Conservation (phyloP, 176 grass and related monocot species). For the Elymus sibiricus region DNA sequence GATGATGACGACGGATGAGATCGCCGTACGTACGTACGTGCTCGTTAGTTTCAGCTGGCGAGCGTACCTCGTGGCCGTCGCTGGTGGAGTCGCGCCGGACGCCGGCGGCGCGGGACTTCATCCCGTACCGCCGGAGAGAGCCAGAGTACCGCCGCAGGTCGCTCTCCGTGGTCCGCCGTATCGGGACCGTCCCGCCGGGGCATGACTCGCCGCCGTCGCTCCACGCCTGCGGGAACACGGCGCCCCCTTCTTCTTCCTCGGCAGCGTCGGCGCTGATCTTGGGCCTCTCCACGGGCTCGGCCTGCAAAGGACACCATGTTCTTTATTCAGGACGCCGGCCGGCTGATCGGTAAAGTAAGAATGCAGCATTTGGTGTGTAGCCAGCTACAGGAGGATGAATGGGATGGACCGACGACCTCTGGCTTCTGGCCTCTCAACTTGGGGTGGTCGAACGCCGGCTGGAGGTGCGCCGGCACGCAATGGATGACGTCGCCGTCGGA, state of each 20-base stretch:
- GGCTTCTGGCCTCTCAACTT: slow-evolving; percentile 49
- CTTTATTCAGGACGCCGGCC: not conserved
- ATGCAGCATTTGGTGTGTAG: not conserved
- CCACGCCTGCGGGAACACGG: slow-evolving; percentile 58
- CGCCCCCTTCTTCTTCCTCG: not conserved
- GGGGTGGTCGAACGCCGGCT: slow-evolving; percentile 78
- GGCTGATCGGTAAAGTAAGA: not conserved
- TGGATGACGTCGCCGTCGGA: slow-evolving; percentile 76
- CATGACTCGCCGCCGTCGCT: slow-evolving; percentile 49
- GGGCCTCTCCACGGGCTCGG: slow-evolving; percentile 47
- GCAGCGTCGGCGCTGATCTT: not conserved
- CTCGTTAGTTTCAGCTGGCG: not conserved
- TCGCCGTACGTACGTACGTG: not conserved
- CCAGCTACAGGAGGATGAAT: not conserved
- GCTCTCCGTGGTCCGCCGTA: slow-evolving; percentile 50
- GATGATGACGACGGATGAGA: not conserved
- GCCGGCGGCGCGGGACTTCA: slow-evolving; percentile 42
- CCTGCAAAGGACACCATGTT: slow-evolving; percentile 9
- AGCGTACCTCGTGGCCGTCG: slow-evolving; percentile 67
- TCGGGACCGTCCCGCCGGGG: slow-evolving; percentile 56
- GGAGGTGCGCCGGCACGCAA: slow-evolving; percentile 68
- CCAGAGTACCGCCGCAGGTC: slow-evolving; percentile 43
- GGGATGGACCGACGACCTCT: slow-evolving; percentile 36
- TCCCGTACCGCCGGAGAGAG: slow-evolving; percentile 57
- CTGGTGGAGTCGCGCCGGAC: slow-evolving; percentile 73